A percentile compares a stretch with the other conserved stretches of the same genome.
These are phyloP conservation scores for Bolboschoenoplectus hybrid DNA, from an alignment of 202 grass and related monocot genomes.

Conservation along the genomic window DNA sequence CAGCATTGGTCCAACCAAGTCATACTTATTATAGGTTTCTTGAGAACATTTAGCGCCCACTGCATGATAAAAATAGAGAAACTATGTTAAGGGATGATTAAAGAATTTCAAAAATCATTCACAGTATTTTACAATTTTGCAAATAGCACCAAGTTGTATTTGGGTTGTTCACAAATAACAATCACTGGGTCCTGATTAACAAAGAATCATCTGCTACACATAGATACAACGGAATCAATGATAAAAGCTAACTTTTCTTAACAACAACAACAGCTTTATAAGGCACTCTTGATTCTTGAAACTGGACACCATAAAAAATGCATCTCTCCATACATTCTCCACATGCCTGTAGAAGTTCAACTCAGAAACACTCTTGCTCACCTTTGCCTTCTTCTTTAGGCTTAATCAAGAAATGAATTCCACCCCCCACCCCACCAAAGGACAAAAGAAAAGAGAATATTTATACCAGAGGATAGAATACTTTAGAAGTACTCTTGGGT, in stretches of 20 bases:
- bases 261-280: neutral
- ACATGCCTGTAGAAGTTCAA: neutral
- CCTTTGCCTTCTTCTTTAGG: neutral
- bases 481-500: neutral
- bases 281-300: neutral
- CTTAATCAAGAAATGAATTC: neutral
- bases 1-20: conserved; percentile 90
- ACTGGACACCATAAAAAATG: neutral
- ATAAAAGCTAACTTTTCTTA: neutral
- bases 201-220: conserved; percentile 6
- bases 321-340: neutral
- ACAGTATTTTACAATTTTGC: conserved; percentile 12
- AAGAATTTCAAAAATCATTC: neutral
- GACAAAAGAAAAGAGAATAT: neutral
- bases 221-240: neutral
- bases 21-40: conserved; percentile 78
- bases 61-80: conserved; percentile 50
- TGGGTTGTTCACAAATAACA: neutral
- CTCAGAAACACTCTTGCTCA: neutral
- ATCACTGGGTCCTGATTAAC: neutral
- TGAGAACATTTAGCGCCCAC: conserved; percentile 79
- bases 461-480: neutral
- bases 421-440: neutral
- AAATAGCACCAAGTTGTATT: neutral
- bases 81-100: conserved; percentile 19